phyloP scores from a whole-genome alignment of 352 stramenopile species.

The Salisapilia sapeloensis region DNA sequence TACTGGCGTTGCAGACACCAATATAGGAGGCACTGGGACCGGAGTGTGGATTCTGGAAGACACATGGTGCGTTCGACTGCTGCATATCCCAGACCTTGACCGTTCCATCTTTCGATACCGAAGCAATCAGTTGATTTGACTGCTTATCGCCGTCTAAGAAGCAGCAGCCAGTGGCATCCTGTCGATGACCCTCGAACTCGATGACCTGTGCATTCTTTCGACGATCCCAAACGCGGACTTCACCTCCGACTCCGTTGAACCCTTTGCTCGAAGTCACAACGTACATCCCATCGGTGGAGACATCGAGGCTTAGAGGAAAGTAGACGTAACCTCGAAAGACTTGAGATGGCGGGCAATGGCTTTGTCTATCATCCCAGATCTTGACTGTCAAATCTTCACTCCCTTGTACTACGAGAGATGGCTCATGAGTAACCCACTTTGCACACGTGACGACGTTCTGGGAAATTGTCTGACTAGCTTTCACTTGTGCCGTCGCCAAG shows the following conservation, averaged over 20 bases:
- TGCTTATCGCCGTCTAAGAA: conserved; percentile 12
- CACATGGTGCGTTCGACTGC: too few relatives aligned
- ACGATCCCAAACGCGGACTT: conserved; percentile 66
- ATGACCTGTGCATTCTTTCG: conserved; percentile 34
- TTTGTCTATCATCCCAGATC: conserved; percentile 50
- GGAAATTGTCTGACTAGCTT: conserved; percentile 43
- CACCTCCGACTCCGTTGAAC: conserved; percentile 65
- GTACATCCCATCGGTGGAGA: conserved; percentile 28
- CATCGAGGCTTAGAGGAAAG: conserved; percentile 53
- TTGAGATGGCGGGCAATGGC: conserved; percentile 25
- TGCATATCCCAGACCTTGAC: conserved; percentile 62
- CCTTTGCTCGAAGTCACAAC: conserved; percentile 74
- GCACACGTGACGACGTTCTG: conserved; percentile 79
- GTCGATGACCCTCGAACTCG: conserved; percentile 44
- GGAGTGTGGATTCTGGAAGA: too few relatives aligned
- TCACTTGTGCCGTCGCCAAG: conserved; percentile 20
- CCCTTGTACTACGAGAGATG: conserved; percentile 37
- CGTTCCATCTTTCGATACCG: conserved; percentile 63
- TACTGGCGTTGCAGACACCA: too few relatives aligned
- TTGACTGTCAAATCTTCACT: conserved; percentile 73
- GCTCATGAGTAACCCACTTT: conserved; percentile 48
- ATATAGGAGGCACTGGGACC: too few relatives aligned
- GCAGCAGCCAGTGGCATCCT: conserved; percentile 61
- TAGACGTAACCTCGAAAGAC: conserved; percentile 59
- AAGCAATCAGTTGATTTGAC: conserved; percentile 14